Conservation (phyloP, 495 filamentous ascomycete species). For the Saxophila tyrrhenica region DNA sequence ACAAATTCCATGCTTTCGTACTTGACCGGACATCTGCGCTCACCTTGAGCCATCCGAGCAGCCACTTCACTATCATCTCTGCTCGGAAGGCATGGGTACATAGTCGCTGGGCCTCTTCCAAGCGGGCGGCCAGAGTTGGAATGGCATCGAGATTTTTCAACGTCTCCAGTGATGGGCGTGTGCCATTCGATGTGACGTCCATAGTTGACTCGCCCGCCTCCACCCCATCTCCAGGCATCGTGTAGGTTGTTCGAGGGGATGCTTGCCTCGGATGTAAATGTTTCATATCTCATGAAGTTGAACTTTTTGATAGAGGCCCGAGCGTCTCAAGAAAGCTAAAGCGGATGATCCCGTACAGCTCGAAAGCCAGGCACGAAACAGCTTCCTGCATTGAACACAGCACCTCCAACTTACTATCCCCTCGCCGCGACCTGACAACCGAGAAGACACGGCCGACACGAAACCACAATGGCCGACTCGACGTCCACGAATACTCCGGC, state of each 20-base stretch:
- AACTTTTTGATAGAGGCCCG: constrained; percentile 10
- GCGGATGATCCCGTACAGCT: not conserved
- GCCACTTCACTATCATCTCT: constrained; percentile 58
- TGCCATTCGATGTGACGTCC: not conserved
- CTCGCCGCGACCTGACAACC: not conserved
- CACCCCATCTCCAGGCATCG: not conserved
- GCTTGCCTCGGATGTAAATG: too few species aligned
- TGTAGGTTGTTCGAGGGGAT: not conserved
- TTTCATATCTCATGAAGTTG: too few species aligned
- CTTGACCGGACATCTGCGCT: constrained; percentile 14
- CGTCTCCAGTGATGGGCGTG: constrained; percentile 13
- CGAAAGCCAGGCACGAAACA: not conserved
- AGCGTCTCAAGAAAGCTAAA: not conserved
- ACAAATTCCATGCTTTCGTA: constrained; percentile 1
- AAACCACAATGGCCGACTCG: constrained; percentile 41
- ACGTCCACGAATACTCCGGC: constrained; percentile 35
- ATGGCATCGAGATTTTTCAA: constrained; percentile 16
- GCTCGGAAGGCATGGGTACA: constrained; percentile 34
- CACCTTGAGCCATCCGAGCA: constrained; percentile 48
- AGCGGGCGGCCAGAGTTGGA: constrained; percentile 4
- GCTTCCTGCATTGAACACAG: not conserved
- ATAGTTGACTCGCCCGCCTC: not conserved
- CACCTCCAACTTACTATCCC: not conserved
- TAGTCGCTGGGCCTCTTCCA: constrained; percentile 11
- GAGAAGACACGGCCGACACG: not conserved